Percentiles rank a stretch among this genome's conserved stretches.
Conservation (phyloP, 495 filamentous ascomycete genomes). For the Pseudoneurospora amorphoporcata region DNA sequence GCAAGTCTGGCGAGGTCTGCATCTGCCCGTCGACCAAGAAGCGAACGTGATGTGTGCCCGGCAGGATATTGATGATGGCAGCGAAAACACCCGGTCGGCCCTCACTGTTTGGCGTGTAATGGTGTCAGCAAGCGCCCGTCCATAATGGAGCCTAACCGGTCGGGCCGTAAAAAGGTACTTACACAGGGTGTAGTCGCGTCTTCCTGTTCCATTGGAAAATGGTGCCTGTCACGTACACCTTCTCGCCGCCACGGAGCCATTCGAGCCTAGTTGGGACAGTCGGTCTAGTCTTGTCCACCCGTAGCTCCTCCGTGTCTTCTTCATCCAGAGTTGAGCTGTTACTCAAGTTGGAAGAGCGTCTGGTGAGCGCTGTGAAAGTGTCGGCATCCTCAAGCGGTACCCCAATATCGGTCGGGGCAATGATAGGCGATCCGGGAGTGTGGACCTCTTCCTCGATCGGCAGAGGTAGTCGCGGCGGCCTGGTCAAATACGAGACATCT, state of each 20-base stretch:
- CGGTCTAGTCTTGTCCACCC: conserved; percentile 49
- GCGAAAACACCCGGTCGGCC: conserved; percentile 51
- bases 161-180: conserved; percentile 27
- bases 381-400: conserved; percentile 38
- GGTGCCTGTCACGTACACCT: conserved; percentile 92
- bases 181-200: conserved; percentile 75
- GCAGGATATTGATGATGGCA: conserved; percentile 67
- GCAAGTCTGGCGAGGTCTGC: conserved; percentile 73
- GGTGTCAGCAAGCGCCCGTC: conserved; percentile 6
- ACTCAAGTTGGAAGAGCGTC: conserved; percentile 54
- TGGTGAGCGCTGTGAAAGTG: conserved; percentile 33
- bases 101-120: conserved; percentile 27
- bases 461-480: conserved; percentile 78
- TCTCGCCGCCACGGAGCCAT: conserved; percentile 71
- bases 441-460: conserved; percentile 84
- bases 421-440: conserved; percentile 76
- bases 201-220: conserved; percentile 95
- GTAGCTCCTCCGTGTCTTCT: conserved; percentile 71
- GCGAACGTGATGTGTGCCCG: conserved; percentile 92
- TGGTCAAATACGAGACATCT: conserved; percentile 51
- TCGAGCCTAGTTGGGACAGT: conserved; percentile 73
- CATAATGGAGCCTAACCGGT: background rate
- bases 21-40: conserved; percentile 93
- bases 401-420: conserved; percentile 52
- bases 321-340: conserved; percentile 59